These are phyloP conservation scores for Akanthomyces lecanii DNA, from an alignment of 2,329 filamentous ascomycete species.

Conservation along the genomic window DNA sequence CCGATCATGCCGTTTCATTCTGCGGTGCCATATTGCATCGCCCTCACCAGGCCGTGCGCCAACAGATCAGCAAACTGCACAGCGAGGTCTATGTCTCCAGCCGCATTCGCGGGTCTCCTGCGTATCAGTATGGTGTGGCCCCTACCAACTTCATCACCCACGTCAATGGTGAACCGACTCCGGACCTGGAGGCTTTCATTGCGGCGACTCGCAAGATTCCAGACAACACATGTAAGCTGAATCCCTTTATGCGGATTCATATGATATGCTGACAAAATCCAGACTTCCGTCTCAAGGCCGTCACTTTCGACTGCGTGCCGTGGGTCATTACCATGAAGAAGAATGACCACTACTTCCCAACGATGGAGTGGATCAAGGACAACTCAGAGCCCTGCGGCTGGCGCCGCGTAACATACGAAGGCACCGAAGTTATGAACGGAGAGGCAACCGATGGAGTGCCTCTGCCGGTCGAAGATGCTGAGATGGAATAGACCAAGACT, in stretches of 20 bases:
- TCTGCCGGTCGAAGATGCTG: conserved; percentile 39
- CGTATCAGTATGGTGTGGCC: conserved; percentile 86
- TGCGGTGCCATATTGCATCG: conserved; percentile 91
- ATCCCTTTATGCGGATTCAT: not conserved
- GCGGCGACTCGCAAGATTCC: conserved; percentile 79
- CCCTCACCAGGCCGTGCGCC: conserved; percentile 91
- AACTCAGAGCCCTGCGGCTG: conserved; percentile 55
- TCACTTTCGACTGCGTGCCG: conserved; percentile 96
- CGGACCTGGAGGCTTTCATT: conserved; percentile 76
- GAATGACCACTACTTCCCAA: conserved; percentile 92
- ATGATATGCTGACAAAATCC: not conserved
- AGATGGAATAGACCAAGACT: conserved; percentile 34
- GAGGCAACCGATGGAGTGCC: conserved; percentile 50
- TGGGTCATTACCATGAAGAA: conserved; percentile 99
- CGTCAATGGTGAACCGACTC: conserved; percentile 84
- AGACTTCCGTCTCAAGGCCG: conserved; percentile 94
- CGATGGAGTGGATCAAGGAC: conserved; percentile 66
- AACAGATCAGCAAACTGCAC: conserved; percentile 95
- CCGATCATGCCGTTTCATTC: conserved; percentile 85
- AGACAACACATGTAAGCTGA: conserved; percentile 77
- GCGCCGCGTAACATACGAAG: conserved; percentile 60
- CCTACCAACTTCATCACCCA: conserved; percentile 97
- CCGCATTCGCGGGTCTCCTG: conserved; percentile 73
- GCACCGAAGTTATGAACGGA: conserved; percentile 47
- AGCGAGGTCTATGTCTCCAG: conserved; percentile 95